Base-by-base conservation (phyloP, 371 early-diverging fungal species). In the Apophysomyces sp. region DNA sequence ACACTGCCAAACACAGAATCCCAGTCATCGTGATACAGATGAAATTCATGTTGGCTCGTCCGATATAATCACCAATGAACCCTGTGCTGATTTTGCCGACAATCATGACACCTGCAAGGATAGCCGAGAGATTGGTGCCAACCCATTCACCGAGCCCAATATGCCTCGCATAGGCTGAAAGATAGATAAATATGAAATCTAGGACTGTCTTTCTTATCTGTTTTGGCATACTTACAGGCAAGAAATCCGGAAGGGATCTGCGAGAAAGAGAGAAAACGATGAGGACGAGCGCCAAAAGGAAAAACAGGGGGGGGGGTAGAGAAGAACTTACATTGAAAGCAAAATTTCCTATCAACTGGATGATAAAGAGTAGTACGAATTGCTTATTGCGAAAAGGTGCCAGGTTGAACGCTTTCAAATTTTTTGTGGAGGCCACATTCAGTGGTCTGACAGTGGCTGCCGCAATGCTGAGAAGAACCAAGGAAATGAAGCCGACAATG, bases 71-170 rank as follows among this genome's bases (percentile, higher is more conserved):
- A 16, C 86, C 77, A 15, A 75, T 41, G 6, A 65, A 62, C 0
- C 90, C 88, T 21, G 76, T 75, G 8, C 76, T 40, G n/a, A 85
- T 69, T 15, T 83, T 82, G 18, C 82, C 86, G n/a, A 83, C 62
- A 27, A 77, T 76, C 66, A 81, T 83, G 12, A 79, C 69, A 8
- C 76, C 81, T 3, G 82, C 77, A 39, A 81, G 72, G 18, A 85
- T 82, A 2, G 84, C 68, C 13, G 77, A 66, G 55, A 85, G 54
- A 31, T 63, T 82, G 44, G 62, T 73, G 55, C 70, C 69, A 15
- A 77, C 62, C 69, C 73, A 71, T 2, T 55, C 54, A 36, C 76
- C 44, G 26, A 76, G 34, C 26, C 74, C 71, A 16, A 75, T 52
- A 40, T 71, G 62, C 24, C 67, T 49, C 11, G 73, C 73, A 63